These are phyloP conservation scores for Pichia norvegensis DNA, from an alignment of 1,139 yeast species.

Conservation along the genomic window DNA sequence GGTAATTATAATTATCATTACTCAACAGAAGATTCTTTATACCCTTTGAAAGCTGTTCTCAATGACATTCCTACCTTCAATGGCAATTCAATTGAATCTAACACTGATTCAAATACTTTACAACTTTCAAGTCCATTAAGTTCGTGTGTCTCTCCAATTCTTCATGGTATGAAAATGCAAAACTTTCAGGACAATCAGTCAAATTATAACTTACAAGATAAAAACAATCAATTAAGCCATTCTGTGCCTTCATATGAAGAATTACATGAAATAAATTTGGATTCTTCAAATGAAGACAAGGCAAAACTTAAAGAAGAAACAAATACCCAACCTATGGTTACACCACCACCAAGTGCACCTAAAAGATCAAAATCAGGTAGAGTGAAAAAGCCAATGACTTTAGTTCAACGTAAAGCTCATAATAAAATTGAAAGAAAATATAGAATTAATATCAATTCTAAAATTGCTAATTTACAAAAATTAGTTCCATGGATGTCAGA, in stretches of 20 bases:
- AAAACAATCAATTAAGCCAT: too few species aligned
- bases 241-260: neutral
- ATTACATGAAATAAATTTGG: neutral
- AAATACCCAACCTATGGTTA: neutral
- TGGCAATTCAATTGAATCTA: neutral
- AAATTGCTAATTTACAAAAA: slow-evolving; percentile 58
- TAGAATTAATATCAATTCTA: slow-evolving; percentile 64
- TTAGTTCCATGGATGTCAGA: slow-evolving; percentile 57
- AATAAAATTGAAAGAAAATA: slow-evolving; percentile 64
- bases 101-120: neutral
- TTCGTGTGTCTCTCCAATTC: slow-evolving; percentile 10
- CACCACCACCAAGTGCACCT: neutral
- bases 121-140: slow-evolving; percentile 6
- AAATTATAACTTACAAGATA: neutral
- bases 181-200: neutral
- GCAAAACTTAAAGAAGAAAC: too few species aligned
- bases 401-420: slow-evolving; percentile 60
- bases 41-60: neutral
- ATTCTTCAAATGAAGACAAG: too few species aligned
- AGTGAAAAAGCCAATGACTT: slow-evolving; percentile 25
- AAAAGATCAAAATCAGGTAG: slow-evolving; percentile 1
- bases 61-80: neutral
- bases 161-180: neutral
- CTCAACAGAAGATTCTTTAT: neutral
- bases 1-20: neutral